Conservation (phyloP, 2,329 filamentous ascomycete species). For the Xylariaceae sp. region DNA sequence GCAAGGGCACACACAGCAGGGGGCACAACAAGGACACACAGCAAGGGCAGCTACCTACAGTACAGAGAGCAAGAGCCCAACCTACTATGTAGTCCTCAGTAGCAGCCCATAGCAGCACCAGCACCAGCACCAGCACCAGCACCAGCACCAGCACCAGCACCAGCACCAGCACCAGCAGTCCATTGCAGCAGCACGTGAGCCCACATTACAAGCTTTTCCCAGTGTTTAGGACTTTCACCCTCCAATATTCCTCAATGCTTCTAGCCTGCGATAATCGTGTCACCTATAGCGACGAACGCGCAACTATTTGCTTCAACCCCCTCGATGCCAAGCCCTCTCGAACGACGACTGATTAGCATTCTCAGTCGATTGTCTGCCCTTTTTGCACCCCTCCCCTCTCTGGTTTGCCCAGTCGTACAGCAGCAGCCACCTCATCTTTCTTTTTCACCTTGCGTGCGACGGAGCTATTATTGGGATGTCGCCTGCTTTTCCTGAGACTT, state of each 20-base stretch:
- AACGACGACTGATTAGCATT: not conserved
- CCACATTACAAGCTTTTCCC: conserved; percentile 8
- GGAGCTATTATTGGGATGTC: not conserved
- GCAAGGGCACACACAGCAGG: too few relatives aligned
- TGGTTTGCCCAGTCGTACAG: conserved; percentile 4
- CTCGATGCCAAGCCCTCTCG: conserved; percentile 5
- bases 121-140: too few relatives aligned
- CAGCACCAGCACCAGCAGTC: too few relatives aligned
- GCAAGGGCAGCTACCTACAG: too few relatives aligned
- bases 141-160: too few relatives aligned
- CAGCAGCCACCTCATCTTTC: conserved; percentile 16
- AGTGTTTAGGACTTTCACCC: conserved; percentile 2
- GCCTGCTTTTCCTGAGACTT: not conserved
- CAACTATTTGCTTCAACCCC: conserved; percentile 7
- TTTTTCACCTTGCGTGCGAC: too few relatives aligned
- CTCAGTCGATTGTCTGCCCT: not conserved
- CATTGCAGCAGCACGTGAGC: too few relatives aligned
- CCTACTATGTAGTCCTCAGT: too few relatives aligned
- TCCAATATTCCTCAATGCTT: not conserved
- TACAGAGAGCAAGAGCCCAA: too few relatives aligned
- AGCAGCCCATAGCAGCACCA: too few relatives aligned
- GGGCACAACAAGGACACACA: too few relatives aligned
- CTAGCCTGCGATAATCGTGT: conserved; percentile 5
- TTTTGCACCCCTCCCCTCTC: not conserved
- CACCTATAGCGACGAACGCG: conserved; percentile 11